Conservation (phyloP, 257 asterid genomes). For the Fraxinus pennsylvanica region DNA sequence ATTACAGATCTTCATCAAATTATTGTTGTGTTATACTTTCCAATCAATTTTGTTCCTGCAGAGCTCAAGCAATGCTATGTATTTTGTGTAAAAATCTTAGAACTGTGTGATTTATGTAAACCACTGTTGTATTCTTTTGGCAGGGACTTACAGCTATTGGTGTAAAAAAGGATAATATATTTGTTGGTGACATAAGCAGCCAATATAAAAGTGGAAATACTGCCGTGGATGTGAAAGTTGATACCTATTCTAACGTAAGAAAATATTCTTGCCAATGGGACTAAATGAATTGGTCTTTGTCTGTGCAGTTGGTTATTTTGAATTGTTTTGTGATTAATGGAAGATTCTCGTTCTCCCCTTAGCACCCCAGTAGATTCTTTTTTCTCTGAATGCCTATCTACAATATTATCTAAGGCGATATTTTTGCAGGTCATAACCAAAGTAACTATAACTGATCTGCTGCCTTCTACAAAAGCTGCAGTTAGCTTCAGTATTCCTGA, state of each 20-base stretch:
- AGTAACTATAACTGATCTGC: slow-evolving; percentile 25
- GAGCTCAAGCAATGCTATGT: not conserved
- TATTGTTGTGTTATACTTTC: not conserved
- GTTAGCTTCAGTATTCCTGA: too few species aligned
- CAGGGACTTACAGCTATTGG: slow-evolving; percentile 88
- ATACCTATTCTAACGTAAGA: slow-evolving; percentile 79
- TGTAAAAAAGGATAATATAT: slow-evolving; percentile 65
- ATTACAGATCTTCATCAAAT: not conserved
- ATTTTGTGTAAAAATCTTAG: not conserved
- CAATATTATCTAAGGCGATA: slow-evolving; percentile 14
- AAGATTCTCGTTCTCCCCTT: not conserved
- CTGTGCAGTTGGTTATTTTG: not conserved
- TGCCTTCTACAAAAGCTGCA: too few species aligned
- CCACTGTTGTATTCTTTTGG: slow-evolving; percentile 17
- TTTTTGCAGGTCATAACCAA: slow-evolving; percentile 63
- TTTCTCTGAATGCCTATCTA: not conserved
- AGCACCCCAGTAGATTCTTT: not conserved
- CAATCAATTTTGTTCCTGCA: not conserved
- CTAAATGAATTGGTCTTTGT: slow-evolving; percentile 5
- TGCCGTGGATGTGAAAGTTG: slow-evolving; percentile 73
- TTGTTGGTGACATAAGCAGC: slow-evolving; percentile 72
- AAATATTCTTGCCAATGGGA: slow-evolving; percentile 6
- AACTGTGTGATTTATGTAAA: slow-evolving; percentile 12
- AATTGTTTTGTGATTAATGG: not conserved
- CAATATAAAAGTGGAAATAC: slow-evolving; percentile 68